Conservation (phyloP, 148 eudicot genomes). For the Silene uniflora region DNA sequence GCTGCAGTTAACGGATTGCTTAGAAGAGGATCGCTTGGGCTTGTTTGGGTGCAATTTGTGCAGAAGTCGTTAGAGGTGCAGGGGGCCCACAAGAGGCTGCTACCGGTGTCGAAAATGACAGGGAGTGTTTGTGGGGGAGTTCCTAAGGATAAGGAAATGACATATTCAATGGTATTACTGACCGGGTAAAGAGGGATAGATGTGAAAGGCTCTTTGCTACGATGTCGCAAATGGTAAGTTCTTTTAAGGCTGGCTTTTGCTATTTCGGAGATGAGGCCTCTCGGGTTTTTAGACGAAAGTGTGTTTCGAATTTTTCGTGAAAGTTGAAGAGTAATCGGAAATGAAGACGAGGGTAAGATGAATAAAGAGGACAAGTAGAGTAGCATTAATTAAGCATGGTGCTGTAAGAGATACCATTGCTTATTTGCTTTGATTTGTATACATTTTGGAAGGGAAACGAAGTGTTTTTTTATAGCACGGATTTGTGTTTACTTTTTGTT, state of each 20-base stretch:
- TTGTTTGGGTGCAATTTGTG: not conserved
- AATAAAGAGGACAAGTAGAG: not conserved
- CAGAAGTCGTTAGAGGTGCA: not conserved
- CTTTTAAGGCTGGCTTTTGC: not conserved
- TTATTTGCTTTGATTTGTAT: not conserved
- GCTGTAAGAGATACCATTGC: not conserved
- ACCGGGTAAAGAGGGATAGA: not conserved
- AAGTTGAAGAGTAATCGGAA: not conserved
- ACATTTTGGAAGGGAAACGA: not conserved
- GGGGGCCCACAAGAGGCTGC: slow-evolving; percentile 1
- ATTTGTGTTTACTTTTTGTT: too few relatives aligned
- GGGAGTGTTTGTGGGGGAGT: not conserved
- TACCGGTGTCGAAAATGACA: not conserved
- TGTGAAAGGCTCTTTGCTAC: not conserved
- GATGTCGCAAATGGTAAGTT: not conserved
- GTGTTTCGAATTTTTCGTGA: not conserved
- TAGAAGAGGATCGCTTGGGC: not conserved
- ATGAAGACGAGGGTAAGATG: slow-evolving; percentile 1
- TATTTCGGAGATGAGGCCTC: not conserved
- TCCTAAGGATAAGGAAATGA: not conserved
- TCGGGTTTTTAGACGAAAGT: not conserved
- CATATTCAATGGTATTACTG: not conserved
- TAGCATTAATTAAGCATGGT: not conserved
- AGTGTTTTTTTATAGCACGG: too few relatives aligned
- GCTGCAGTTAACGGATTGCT: not conserved